Base-by-base conservation (phyloP, 2,329 filamentous ascomycete genomes). In the Xylaria sp. region DNA sequence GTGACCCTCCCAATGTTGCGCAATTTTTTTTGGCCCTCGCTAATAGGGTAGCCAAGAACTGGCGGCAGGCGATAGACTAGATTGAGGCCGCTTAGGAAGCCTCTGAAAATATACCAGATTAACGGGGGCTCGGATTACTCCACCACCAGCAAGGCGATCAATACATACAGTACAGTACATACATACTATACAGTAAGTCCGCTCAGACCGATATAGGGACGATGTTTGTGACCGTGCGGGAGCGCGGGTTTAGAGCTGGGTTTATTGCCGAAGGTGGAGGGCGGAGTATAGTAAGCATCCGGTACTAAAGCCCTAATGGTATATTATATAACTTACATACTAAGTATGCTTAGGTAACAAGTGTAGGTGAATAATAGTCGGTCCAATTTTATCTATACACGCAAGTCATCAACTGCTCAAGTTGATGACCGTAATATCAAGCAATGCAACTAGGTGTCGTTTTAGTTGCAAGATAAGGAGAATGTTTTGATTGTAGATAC, bases 11-110 rank as follows among this genome's bases (percentile, higher is more conserved):
- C 10, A 40, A 23, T 3, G 23, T 6, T 44, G 65, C 55, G 65
- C 65, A 68, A 68, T 60, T 57, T 60, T 60, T 60, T 64, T 25
- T 16, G 25, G 25, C 50, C 40, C 59, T 68, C 40, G 25, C 55
- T 21, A 63, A 60, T 23, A 35, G 8, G 60, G 27, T n/a, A 53
- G 32, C 35, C 37, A 23, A 57, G 51, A 50, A 29, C 21, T 23
- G 21, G 59, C 23, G 5, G 10, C 60, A 2, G 23, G 9, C n/a
- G 27, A 21, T 21, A 25, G 40, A 10, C 32, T 10, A 10, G 8
- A 35, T 40, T 40, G 37, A 40, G 16, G 37, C 37, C 12, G 12
- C 10, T 3, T 18, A 44, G 40, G n/a, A 3, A 44, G n/a, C 16
- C n/a, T 16, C 16, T 44, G 40, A 32, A 35, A 23, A 9, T 13